Evolutionary conservation across 495 filamentous ascomycete species (phyloP).

Genomic region (Cercophora newfieldiana): DNA sequence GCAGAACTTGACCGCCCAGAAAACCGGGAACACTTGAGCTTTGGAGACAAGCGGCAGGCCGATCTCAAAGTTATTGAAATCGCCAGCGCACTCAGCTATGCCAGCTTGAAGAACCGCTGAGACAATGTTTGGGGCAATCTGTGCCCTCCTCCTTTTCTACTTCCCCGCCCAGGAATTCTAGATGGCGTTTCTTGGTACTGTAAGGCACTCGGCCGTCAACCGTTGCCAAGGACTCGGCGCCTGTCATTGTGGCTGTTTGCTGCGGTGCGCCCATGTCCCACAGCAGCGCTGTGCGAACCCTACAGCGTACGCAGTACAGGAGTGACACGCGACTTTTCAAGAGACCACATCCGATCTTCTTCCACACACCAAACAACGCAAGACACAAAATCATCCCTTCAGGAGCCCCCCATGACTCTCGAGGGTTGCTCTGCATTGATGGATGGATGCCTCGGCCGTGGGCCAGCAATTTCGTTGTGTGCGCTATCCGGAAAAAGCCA

Average conservation of each 20-base stretch:
- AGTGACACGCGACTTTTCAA: not conserved
- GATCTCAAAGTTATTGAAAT: not conserved
- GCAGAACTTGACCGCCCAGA: not conserved
- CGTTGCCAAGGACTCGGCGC: slow-evolving; percentile 36
- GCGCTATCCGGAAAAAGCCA: not conserved
- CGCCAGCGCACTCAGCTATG: not conserved
- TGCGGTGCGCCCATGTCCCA: slow-evolving; percentile 6
- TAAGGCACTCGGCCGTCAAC: slow-evolving; percentile 30
- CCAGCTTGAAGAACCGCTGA: not conserved
- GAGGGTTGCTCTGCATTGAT: not conserved
- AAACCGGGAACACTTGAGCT: not conserved
- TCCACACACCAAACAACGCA: not conserved
- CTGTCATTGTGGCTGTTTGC: slow-evolving; percentile 22
- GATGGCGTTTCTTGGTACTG: slow-evolving; percentile 29
- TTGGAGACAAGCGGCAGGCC: not conserved
- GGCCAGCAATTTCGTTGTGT: not conserved
- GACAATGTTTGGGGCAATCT: not conserved
- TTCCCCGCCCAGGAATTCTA: not conserved
- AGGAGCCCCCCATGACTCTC: not conserved
- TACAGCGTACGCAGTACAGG: not conserved
- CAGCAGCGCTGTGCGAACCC: slow-evolving; percentile 7
- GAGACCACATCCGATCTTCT: not conserved
- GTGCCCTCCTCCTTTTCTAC: not conserved
- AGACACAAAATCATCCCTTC: not conserved
- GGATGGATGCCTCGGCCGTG: not conserved